These are phyloP conservation scores for Tylopilus subfusipes DNA, from an alignment of 768 basidiomycete species.

Conservation along the genomic window DNA sequence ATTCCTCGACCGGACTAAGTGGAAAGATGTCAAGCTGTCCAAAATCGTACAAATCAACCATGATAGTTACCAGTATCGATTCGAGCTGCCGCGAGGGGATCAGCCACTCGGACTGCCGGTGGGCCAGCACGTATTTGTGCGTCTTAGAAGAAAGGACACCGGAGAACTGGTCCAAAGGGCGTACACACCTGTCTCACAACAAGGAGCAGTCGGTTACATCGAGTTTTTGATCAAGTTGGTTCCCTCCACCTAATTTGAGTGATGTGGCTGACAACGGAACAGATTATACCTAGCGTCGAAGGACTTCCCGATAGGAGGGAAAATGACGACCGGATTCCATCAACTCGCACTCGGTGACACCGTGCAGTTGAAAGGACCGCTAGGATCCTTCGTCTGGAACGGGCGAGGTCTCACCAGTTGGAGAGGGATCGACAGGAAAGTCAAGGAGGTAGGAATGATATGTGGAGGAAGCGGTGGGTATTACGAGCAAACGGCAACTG, in stretches of 20 bases:
- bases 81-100: slow-evolving; percentile 38
- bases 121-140: slow-evolving; percentile 59
- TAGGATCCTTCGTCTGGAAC: slow-evolving; percentile 54
- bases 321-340: slow-evolving; percentile 47
- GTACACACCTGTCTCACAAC: slow-evolving; percentile 55
- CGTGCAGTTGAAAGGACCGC: slow-evolving; percentile 57
- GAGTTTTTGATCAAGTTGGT: slow-evolving; percentile 53
- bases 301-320: slow-evolving; percentile 43
- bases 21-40: slow-evolving; percentile 45
- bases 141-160: slow-evolving; percentile 38
- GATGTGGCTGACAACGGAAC: slow-evolving; percentile 1
- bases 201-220: slow-evolving; percentile 41
- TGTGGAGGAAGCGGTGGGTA: slow-evolving; percentile 53
- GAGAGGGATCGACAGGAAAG: slow-evolving; percentile 33
- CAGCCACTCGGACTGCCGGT: slow-evolving; percentile 51
- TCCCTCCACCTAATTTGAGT: neutral
- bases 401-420: slow-evolving; percentile 39
- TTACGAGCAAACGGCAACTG: neutral
- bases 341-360: slow-evolving; percentile 46
- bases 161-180: slow-evolving; percentile 52
- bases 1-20: slow-evolving; percentile 45
- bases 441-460: slow-evolving; percentile 48
- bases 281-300: slow-evolving; percentile 44
- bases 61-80: slow-evolving; percentile 49
- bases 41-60: slow-evolving; percentile 40